phyloP scores from a whole-genome alignment of 2,329 filamentous ascomycete species.

The Aspergillus alliaceus region DNA sequence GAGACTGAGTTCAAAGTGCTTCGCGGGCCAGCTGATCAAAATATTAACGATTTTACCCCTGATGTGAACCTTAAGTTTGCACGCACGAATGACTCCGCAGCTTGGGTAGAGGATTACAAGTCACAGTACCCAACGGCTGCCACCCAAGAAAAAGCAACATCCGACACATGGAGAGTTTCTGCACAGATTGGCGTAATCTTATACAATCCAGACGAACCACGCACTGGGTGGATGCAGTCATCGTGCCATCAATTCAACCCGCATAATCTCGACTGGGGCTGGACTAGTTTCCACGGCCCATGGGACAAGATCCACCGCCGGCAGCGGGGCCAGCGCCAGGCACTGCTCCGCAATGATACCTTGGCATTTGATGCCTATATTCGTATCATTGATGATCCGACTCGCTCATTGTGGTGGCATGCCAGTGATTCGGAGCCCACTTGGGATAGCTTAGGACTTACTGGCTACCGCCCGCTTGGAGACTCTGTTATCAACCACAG shows the following conservation, averaged over 20 bases:
- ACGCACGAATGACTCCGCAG: constrained; percentile 25
- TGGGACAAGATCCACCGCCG: constrained; percentile 60
- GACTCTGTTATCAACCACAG: constrained; percentile 47
- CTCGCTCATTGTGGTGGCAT: constrained; percentile 62
- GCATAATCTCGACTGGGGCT: constrained; percentile 62
- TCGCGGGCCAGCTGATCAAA: constrained; percentile 37
- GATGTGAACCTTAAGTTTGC: constrained; percentile 33
- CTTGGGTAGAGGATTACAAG: constrained; percentile 34
- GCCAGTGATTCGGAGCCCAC: constrained; percentile 51
- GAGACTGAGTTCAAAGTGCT: constrained; percentile 44
- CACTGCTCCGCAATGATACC: constrained; percentile 61
- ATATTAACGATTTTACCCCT: constrained; percentile 30
- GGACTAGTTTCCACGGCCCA: constrained; percentile 61
- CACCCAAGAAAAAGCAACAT: constrained; percentile 6
- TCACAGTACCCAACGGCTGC: constrained; percentile 24
- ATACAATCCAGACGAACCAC: constrained; percentile 64
- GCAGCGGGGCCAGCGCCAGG: constrained; percentile 57
- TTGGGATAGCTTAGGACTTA: constrained; percentile 59
- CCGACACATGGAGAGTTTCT: constrained; percentile 49
- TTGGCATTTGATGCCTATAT: constrained; percentile 64
- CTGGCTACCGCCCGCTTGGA: constrained; percentile 55
- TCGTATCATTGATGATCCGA: constrained; percentile 60
- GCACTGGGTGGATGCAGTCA: constrained; percentile 56
- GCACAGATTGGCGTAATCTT: constrained; percentile 62
- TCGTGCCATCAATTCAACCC: constrained; percentile 61